Evolutionary conservation across 768 basidiomycete genomes (phyloP).

Genomic region (Leccinum longicurvipes): DNA sequence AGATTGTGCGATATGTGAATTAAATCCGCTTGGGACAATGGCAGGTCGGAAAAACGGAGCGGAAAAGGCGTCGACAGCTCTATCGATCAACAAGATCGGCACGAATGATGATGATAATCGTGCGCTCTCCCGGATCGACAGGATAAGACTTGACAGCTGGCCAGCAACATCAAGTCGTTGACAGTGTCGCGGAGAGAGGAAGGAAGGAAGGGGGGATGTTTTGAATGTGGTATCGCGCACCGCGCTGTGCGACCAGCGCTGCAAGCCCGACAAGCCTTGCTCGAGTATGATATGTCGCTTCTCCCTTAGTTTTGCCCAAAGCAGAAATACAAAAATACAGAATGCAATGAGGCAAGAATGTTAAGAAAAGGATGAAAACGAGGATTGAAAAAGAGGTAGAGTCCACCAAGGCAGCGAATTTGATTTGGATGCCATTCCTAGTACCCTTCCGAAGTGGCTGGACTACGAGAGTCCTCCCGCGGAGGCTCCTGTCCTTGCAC

Average conservation of each 20-base stretch:
- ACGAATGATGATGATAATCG: conserved; percentile 31
- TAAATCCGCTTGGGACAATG: conserved; percentile 29
- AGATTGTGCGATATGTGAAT: conserved; percentile 22
- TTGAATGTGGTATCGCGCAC: conserved; percentile 26
- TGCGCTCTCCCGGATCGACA: conserved; percentile 35
- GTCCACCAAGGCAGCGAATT: conserved; percentile 24
- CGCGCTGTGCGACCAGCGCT: conserved; percentile 36
- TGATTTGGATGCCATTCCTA: conserved; percentile 20
- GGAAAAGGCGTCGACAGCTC: conserved; percentile 28
- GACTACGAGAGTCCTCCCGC: conserved; percentile 56
- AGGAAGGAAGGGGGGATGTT: not conserved
- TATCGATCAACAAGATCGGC: conserved; percentile 46
- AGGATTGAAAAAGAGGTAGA: conserved; percentile 35
- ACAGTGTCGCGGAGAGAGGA: conserved; percentile 24
- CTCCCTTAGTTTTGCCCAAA: conserved; percentile 26
- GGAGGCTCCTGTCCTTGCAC: conserved; percentile 60
- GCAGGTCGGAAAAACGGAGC: conserved; percentile 20
- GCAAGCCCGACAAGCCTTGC: conserved; percentile 25
- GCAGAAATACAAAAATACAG: conserved; percentile 34
- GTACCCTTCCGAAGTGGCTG: conserved; percentile 31
- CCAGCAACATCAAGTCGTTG: conserved; percentile 39
- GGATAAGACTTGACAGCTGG: conserved; percentile 29
- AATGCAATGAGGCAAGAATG: conserved; percentile 33
- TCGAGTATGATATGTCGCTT: conserved; percentile 14
- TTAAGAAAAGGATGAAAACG: conserved; percentile 26